Conservation (phyloP, 768 basidiomycete species). For the Cystofilobasidium capitatum region DNA sequence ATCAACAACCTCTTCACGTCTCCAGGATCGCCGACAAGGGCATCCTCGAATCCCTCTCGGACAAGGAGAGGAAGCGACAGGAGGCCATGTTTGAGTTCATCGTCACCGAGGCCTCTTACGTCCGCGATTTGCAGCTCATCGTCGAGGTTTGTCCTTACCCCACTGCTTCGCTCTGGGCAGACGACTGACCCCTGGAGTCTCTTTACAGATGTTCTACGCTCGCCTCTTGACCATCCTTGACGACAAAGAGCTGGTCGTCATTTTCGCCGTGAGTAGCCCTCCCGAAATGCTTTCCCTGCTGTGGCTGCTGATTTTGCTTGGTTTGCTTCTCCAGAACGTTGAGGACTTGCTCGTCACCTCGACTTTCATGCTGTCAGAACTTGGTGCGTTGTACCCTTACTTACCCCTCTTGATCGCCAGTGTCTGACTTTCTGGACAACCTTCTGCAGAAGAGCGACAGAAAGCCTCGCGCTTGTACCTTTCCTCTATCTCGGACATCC, state of each 20-base stretch:
- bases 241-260: conserved; percentile 62
- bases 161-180: not conserved
- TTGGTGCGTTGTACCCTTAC: conserved; percentile 6
- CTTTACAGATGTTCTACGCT: conserved; percentile 67
- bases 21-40: conserved; percentile 28
- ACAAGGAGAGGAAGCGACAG: conserved; percentile 71
- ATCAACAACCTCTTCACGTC: not conserved
- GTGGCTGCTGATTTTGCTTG: not conserved
- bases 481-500: conserved; percentile 75
- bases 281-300: no score
- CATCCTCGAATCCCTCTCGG: conserved; percentile 61
- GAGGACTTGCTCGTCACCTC: conserved; percentile 50
- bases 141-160: conserved; percentile 55
- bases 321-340: conserved; percentile 57
- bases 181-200: not conserved
- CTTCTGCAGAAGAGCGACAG: conserved; percentile 63
- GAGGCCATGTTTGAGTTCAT: conserved; percentile 91
- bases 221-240: conserved; percentile 63
- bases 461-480: conserved; percentile 85
- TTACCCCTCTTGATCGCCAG: no score
- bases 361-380: conserved; percentile 22
- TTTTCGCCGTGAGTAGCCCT: conserved; percentile 43
- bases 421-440: not conserved
- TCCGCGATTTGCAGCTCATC: conserved; percentile 80
- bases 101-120: conserved; percentile 77